A percentile compares a stretch with the other conserved stretches of the same genome.
phyloP scores from a whole-genome alignment of 2,329 filamentous ascomycete species.

The Fusarium albidum region DNA sequence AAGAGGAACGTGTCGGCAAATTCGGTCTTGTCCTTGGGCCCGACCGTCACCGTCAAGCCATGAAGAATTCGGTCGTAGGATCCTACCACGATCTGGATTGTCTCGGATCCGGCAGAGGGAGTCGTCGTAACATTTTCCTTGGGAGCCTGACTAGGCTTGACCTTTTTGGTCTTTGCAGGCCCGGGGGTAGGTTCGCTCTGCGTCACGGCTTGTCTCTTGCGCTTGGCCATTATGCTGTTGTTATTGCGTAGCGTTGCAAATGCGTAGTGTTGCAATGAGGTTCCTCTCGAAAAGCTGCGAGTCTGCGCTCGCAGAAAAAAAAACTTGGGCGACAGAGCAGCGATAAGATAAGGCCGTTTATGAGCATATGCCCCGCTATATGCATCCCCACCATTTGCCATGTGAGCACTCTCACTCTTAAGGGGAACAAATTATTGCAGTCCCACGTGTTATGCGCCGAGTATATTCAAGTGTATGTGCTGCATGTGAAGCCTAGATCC shows the following conservation, averaged over 20 bases:
- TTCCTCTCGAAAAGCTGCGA: slow-evolving; percentile 11
- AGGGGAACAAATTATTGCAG: no score
- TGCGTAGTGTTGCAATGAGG: slow-evolving; percentile 15
- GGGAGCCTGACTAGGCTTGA: slow-evolving; percentile 25
- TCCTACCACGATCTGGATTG: slow-evolving; percentile 89
- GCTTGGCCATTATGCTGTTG: slow-evolving; percentile 53
- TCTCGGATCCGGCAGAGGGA: slow-evolving; percentile 49
- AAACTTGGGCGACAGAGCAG: slow-evolving; percentile 29
- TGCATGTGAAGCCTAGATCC: slow-evolving; percentile 20
- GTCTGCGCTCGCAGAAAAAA: slow-evolving; percentile 32
- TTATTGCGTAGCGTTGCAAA: slow-evolving; percentile 14
- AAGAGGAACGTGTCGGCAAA: slow-evolving; percentile 97
- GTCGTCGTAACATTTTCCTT: slow-evolving; percentile 37
- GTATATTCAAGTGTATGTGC: slow-evolving; percentile 39
- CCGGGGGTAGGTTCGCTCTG: slow-evolving; percentile 39
- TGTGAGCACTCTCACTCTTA: no score
- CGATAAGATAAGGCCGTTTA: slow-evolving; percentile 47
- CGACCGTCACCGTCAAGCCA: slow-evolving; percentile 81
- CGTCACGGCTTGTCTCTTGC: slow-evolving; percentile 54
- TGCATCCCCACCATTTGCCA: slow-evolving; percentile 20
- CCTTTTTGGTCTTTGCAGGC: slow-evolving; percentile 41
- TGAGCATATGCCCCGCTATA: slow-evolving; percentile 32
- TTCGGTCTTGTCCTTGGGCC: slow-evolving; percentile 55
- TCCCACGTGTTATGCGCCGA: slow-evolving; percentile 28
- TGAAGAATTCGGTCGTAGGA: slow-evolving; percentile 95